Evolutionary conservation across 805 yeast genomes (phyloP).

Genomic region (Schizosaccharomyces lindneri): DNA sequence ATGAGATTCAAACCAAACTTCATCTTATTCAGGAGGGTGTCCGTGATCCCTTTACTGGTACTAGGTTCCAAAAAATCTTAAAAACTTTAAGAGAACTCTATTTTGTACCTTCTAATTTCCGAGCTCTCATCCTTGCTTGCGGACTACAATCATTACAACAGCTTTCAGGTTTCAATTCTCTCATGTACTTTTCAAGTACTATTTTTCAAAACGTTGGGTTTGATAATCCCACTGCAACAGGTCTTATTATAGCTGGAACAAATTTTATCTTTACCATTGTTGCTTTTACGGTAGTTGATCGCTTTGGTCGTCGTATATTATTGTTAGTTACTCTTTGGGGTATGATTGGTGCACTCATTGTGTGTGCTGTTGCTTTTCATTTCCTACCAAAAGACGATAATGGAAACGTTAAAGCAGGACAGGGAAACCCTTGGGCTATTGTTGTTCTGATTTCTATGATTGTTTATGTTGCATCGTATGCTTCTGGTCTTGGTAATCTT

Average conservation of each 20-base stretch:
- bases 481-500: conserved; percentile 86
- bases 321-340: conserved; percentile 61
- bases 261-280: conserved; percentile 69
- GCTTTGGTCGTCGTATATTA: conserved; percentile 67
- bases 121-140: conserved; percentile 77
- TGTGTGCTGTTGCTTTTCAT: conserved; percentile 83
- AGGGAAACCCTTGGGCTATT: conserved; percentile 40
- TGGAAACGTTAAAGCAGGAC: conserved; percentile 27
- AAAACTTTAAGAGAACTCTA: conserved; percentile 14
- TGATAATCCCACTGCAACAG: conserved; percentile 73
- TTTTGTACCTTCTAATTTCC: conserved; percentile 31
- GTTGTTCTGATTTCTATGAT: conserved; percentile 71
- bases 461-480: conserved; percentile 66
- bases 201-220: conserved; percentile 82
- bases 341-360: conserved; percentile 49
- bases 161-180: conserved; percentile 85
- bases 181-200: conserved; percentile 86
- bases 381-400: conserved; percentile 32
- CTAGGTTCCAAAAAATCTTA: conserved; percentile 8
- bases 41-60: conserved; percentile 9
- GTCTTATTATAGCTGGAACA: conserved; percentile 80
- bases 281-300: conserved; percentile 71
- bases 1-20: conserved; percentile 4
- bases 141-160: conserved; percentile 92
- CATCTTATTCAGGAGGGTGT: conserved; percentile 6